phyloP scores from a whole-genome alignment of 768 basidiomycete species.

The Boletus rex-veris region DNA sequence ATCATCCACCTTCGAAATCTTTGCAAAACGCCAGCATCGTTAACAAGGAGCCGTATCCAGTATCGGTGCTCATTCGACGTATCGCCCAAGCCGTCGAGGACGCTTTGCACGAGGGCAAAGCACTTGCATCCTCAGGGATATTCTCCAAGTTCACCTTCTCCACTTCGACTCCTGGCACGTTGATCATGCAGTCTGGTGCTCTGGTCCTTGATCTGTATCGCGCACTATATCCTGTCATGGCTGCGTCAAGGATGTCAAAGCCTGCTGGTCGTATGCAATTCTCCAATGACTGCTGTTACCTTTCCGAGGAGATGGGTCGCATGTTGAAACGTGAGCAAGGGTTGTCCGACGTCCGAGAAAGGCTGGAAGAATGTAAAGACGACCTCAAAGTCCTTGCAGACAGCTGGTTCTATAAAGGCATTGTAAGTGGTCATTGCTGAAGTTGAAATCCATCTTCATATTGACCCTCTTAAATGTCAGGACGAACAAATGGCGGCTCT shows the following conservation, averaged over 20 bases:
- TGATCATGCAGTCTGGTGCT: constrained; percentile 59
- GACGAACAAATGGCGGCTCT: constrained; percentile 19
- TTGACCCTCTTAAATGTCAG: constrained; percentile 9
- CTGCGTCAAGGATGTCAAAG: constrained; percentile 43
- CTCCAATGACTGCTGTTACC: constrained; percentile 77
- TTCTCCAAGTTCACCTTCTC: constrained; percentile 37
- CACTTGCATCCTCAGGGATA: constrained; percentile 55
- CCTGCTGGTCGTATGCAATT: constrained; percentile 65
- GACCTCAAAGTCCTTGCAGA: constrained; percentile 56
- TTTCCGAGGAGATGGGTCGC: constrained; percentile 46
- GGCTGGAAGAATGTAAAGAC: constrained; percentile 48
- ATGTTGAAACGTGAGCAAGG: constrained; percentile 29
- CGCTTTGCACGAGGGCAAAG: constrained; percentile 62
- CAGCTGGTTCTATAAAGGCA: constrained; percentile 65
- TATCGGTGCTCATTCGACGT: constrained; percentile 54
- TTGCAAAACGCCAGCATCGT: constrained; percentile 15
- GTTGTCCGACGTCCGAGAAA: constrained; percentile 37
- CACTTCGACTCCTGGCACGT: constrained; percentile 42
- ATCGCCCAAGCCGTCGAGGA: constrained; percentile 57
- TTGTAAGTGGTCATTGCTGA: constrained; percentile 46
- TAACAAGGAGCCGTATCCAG: constrained; percentile 51
- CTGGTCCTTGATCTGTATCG: constrained; percentile 75
- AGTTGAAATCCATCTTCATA: background rate
- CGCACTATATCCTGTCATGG: constrained; percentile 70
- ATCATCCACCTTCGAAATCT: constrained; percentile 15